Evolutionary conservation across 768 basidiomycete genomes (phyloP), one percentile per base, ranked within the genome.

Genomic region (Amanita rimosa): DNA sequence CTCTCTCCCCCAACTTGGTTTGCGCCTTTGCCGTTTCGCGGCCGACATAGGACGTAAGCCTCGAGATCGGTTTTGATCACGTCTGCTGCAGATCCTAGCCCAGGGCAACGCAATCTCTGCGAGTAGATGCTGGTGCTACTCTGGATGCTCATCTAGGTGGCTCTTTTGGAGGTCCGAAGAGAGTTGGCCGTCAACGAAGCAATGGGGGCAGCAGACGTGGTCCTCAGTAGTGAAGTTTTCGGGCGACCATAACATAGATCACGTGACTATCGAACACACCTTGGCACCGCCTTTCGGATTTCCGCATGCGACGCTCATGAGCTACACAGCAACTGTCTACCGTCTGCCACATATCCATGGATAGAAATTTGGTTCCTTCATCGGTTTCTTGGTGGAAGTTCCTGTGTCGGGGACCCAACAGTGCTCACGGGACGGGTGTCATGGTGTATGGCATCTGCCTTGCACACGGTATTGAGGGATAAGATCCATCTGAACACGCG

Each of bases 61-160:
- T 43, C 41, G 26, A 27, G 26, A 43, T 43, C 41, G 41, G 41
- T 43, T 16, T 43, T 43, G 13, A 27, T 43, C 41, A 43, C 41
- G 41, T 43, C 41, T 43, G 41, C 41, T 43, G 41, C 41, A 27
- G 27, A 42, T 26, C 26, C 26, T 42, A 26, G 26, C 14, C 41
- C 26, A n/a, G 41, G 24, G 26, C 29, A 27, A 43, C 27, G 26
- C 41, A 27, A 17, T 43, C 24, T 9, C 27, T 16, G 17, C 4
- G 38, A 39, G 22, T 39, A 39, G 17, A 39, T 19, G 13, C 38
- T 39, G 17, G 19, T 10, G 19, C n/a, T 27, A 5, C 41, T 43
- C 26, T 43, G 24, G 41, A 43, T n/a, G 41, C 41, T 43, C 41
- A 43, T 43, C 26, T 43, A 16, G 24, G 24, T 43, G 27, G 24